A percentile compares a stretch with the other conserved stretches of the same genome.
Conservation (phyloP, 306 rosid species). For the Cicer judaicum region DNA sequence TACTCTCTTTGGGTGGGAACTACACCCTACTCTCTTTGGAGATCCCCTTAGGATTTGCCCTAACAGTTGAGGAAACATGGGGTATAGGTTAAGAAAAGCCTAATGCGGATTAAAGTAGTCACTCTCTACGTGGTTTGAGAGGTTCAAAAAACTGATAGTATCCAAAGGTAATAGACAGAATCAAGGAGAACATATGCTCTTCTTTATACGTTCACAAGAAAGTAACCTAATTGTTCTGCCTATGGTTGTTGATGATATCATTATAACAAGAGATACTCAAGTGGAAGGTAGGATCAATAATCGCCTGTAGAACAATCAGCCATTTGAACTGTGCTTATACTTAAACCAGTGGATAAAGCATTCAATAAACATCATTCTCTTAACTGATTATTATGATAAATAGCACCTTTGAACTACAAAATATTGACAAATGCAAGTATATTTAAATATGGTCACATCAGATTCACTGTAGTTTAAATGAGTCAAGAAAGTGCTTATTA, state of each 20-base stretch:
- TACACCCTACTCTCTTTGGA: too few relatives aligned
- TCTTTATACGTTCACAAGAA: constrained; percentile 4
- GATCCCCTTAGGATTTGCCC: too few relatives aligned
- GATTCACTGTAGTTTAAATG: constrained; percentile 5
- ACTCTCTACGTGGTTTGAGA: too few relatives aligned
- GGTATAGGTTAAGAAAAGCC: too few relatives aligned
- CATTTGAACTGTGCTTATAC: constrained; percentile 14
- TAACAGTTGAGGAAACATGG: too few relatives aligned
- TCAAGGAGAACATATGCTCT: background rate
- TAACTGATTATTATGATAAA: constrained; percentile 29
- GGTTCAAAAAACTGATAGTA: background rate
- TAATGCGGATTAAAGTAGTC: too few relatives aligned
- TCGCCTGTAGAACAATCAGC: background rate
- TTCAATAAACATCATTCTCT: constrained; percentile 6
- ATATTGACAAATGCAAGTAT: constrained; percentile 31
- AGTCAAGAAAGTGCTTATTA: constrained; percentile 15
- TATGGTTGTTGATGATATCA: background rate
- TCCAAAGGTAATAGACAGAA: background rate
- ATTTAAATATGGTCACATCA: constrained; percentile 23
- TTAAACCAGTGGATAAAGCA: constrained; percentile 14
- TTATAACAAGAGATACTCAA: background rate
- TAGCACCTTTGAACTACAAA: constrained; percentile 19
- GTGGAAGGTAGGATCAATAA: background rate
- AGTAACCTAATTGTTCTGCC: background rate
- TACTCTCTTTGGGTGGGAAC: too few relatives aligned